Conservation (phyloP, 768 basidiomycete genomes). For the Piloderma croceum region DNA sequence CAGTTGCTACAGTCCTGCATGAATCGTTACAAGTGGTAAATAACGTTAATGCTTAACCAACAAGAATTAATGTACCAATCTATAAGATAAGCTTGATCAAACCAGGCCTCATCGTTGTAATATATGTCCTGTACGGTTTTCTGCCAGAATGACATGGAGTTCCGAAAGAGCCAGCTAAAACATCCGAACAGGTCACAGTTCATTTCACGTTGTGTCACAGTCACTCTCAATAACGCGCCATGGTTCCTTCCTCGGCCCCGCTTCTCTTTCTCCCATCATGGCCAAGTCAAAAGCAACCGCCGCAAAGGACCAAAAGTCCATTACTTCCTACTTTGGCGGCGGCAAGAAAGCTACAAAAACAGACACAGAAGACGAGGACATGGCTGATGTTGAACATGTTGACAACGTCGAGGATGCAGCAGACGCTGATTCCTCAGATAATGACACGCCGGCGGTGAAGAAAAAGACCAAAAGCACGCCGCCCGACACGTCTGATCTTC, state of each 20-base stretch:
- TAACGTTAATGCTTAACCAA: too few relatives aligned
- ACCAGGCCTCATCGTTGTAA: too few relatives aligned
- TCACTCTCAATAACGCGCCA: too few relatives aligned
- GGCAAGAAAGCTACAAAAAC: slow-evolving; percentile 23
- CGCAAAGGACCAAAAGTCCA: slow-evolving; percentile 44
- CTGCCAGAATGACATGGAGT: too few relatives aligned
- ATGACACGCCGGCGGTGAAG: slow-evolving; percentile 25
- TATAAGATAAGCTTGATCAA: too few relatives aligned
- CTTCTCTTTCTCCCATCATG: slow-evolving; percentile 33
- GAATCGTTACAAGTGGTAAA: too few relatives aligned
- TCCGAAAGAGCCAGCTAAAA: too few relatives aligned
- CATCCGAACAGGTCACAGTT: too few relatives aligned
- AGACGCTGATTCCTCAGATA: slow-evolving; percentile 23
- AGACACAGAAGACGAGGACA: slow-evolving; percentile 24
- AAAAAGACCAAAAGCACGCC: slow-evolving; percentile 38
- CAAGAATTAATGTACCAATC: too few relatives aligned
- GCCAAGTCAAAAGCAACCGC: slow-evolving; percentile 37
- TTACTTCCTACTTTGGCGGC: slow-evolving; percentile 50
- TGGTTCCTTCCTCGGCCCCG: background rate
- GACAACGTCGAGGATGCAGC: slow-evolving; percentile 34
- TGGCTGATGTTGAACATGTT: slow-evolving; percentile 23
- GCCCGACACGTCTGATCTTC: slow-evolving; percentile 60
- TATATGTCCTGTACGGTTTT: too few relatives aligned
- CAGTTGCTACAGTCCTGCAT: too few relatives aligned
- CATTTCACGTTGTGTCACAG: too few relatives aligned